A percentile compares a stretch with the other conserved stretches of the same genome.
These are phyloP conservation scores for Chlamydomonas sp. DNA, from an alignment of 139 green algal species.

Conservation along the genomic window DNA sequence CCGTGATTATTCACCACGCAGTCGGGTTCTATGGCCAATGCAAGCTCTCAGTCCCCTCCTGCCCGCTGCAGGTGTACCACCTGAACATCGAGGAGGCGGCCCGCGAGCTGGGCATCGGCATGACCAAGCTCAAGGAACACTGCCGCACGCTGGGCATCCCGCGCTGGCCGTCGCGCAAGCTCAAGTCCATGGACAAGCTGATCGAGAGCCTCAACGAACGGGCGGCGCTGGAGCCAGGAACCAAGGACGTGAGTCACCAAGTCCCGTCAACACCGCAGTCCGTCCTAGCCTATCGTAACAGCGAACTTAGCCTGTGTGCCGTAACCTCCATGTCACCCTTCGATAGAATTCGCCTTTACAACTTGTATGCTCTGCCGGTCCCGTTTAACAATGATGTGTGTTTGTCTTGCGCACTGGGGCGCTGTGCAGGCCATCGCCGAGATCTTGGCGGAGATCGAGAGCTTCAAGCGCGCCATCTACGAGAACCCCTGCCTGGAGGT, in stretches of 20 bases:
- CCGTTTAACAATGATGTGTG: not conserved
- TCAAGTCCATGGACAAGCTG: conserved; percentile 55
- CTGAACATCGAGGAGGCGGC: conserved; percentile 56
- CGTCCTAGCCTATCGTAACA: too few relatives aligned
- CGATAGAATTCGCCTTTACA: too few relatives aligned
- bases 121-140: conserved; percentile 66
- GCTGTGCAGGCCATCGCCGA: conserved; percentile 19
- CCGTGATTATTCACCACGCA: too few relatives aligned
- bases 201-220: conserved; percentile 51
- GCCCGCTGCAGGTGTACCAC: conserved; percentile 46
- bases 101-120: conserved; percentile 57
- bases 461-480: conserved; percentile 45
- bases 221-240: conserved; percentile 3
- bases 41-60: not conserved
- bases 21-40: not conserved
- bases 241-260: conserved; percentile 19
- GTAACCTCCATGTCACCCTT: too few relatives aligned
- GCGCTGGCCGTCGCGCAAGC: conserved; percentile 57
- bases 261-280: too few relatives aligned
- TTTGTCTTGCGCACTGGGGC: not conserved
- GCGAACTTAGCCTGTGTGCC: too few relatives aligned
- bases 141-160: conserved; percentile 54
- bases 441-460: conserved; percentile 33
- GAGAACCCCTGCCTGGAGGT: conserved; percentile 50
- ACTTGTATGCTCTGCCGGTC: too few relatives aligned